Base-by-base conservation (phyloP, 2,329 filamentous ascomycete species). In the Ophiognomonia clavigignenti-juglandacearum region DNA sequence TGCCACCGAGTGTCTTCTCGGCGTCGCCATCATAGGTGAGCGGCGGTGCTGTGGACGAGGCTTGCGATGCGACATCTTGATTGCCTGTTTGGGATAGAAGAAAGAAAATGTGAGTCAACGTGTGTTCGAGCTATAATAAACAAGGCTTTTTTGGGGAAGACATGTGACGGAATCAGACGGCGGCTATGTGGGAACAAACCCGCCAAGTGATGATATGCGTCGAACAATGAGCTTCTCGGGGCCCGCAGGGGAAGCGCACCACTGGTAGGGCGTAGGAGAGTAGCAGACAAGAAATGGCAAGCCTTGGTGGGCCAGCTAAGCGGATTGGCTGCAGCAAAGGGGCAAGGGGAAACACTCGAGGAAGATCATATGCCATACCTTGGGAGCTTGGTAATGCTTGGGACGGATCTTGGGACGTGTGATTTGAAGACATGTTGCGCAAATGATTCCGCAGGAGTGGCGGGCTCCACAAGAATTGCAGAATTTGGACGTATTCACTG, bases 361-460 rank as follows among this genome's bases (percentile, higher is more conserved):
- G 13, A 35, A 47, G 31, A 47, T 42, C 35, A 27, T 27, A 3
- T n/a, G n/a, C 38, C 45, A 18, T 39, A 48, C 45, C 39, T 39
- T 39, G 39, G 39, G 26, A n/a, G 14, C 10, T 19, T 26, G 34
- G 41, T 6, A 29, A 36, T 26, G 39, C 45, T 43, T 48, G 45
- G 13, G 45, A 20, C 35, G 43, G 39, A 38, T 13, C 34, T 48
- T 11, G 13, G 32, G 45, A 27, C 19, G 16, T 46, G 27, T 46
- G 36, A 37, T 37, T 40, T 36, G 26, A 39, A n/a, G 39, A 39
- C 45, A 47, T 47, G 6, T 39, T 19, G 38, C 27, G 24, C 23
- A 39, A 31, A n/a, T 8, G 13, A 6, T 39, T 16, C 20, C n/a
- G 38, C 23, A 39, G n/a, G 14, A 39, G n/a, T 19, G 24, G 9